A percentile compares a stretch with the other conserved stretches of the same genome.
phyloP scores from a whole-genome alignment of 352 stramenopile genomes.

The Globisporangium uncinulatum region DNA sequence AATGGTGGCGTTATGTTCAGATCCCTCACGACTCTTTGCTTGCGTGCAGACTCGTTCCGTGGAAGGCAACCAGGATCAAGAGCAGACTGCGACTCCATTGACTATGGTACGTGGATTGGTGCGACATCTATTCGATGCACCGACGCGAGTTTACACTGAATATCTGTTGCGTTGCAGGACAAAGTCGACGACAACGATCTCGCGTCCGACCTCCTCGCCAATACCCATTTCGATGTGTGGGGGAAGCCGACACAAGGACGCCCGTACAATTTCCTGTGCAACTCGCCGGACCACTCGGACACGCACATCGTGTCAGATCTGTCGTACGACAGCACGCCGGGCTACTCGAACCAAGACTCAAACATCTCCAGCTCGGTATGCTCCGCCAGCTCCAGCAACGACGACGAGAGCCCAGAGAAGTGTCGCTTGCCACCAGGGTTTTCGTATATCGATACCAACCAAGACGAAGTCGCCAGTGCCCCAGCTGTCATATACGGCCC shows the following conservation, averaged over 20 bases:
- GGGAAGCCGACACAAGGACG: conserved; percentile 1
- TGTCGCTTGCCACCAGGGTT: conserved; percentile 29
- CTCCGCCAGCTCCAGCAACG: conserved; percentile 13
- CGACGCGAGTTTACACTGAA: not conserved
- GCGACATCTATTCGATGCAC: not conserved
- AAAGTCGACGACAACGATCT: conserved; percentile 5
- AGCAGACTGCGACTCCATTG: conserved; percentile 14
- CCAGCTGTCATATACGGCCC: conserved; percentile 55
- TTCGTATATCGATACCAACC: conserved; percentile 67
- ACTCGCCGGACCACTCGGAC: conserved; percentile 28
- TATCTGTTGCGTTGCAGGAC: conserved; percentile 2
- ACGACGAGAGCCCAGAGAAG: conserved; percentile 17
- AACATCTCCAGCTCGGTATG: conserved; percentile 17
- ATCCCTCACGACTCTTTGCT: not conserved
- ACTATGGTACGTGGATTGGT: conserved; percentile 19
- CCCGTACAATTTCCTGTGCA: conserved; percentile 8
- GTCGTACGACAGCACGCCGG: conserved; percentile 17
- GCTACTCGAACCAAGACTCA: conserved; percentile 16
- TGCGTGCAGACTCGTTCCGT: conserved; percentile 6
- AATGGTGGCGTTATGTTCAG: too few relatives aligned
- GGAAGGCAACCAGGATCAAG: conserved; percentile 38
- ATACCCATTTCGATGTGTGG: conserved; percentile 7
- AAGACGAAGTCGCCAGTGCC: conserved; percentile 75
- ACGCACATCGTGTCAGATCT: conserved; percentile 14
- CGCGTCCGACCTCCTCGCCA: not conserved